A percentile compares a stretch with the other conserved stretches of the same genome.
These are phyloP conservation scores for Clitopilus hobsonii DNA, from an alignment of 768 basidiomycete species.

Conservation along the genomic window DNA sequence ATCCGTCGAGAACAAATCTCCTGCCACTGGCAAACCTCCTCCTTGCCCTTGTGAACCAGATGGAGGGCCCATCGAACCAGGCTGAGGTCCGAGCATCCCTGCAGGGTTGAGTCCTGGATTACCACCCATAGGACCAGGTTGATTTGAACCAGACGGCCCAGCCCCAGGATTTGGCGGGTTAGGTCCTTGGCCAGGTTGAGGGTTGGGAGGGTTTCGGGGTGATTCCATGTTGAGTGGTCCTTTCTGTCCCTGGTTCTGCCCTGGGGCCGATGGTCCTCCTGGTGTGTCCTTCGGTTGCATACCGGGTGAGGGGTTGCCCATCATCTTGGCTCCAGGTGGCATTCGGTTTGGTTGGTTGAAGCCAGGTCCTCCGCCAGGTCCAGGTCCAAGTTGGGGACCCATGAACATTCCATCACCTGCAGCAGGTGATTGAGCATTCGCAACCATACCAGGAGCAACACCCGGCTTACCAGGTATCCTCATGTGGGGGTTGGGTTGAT, in stretches of 20 bases:
- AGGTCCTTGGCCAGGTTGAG: background rate
- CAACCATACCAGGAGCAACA: conserved; percentile 7
- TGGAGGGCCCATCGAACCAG: conserved; percentile 7
- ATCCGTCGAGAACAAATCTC: conserved; percentile 26
- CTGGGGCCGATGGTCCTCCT: conserved; percentile 26
- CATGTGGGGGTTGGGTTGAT: conserved; percentile 5
- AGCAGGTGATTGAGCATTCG: conserved; percentile 34
- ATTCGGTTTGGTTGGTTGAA: conserved; percentile 25
- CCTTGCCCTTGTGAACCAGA: background rate
- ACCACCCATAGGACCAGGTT: conserved; percentile 11
- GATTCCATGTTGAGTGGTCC: background rate
- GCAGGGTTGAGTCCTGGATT: conserved; percentile 12
- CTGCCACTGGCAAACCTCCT: background rate
- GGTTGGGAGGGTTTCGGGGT: background rate
- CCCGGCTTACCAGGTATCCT: conserved; percentile 13
- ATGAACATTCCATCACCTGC: conserved; percentile 38
- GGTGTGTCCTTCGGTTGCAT: conserved; percentile 25
- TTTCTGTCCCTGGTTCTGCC: conserved; percentile 22
- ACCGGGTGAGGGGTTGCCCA: conserved; percentile 51
- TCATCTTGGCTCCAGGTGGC: conserved; percentile 32
- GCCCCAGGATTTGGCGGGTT: background rate
- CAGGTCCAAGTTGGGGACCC: conserved; percentile 21
- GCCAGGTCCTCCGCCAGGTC: conserved; percentile 22
- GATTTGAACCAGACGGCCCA: background rate
- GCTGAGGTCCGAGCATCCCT: no score